Conservation (phyloP, 495 filamentous ascomycete genomes). For the Penicillium robsamsonii region DNA sequence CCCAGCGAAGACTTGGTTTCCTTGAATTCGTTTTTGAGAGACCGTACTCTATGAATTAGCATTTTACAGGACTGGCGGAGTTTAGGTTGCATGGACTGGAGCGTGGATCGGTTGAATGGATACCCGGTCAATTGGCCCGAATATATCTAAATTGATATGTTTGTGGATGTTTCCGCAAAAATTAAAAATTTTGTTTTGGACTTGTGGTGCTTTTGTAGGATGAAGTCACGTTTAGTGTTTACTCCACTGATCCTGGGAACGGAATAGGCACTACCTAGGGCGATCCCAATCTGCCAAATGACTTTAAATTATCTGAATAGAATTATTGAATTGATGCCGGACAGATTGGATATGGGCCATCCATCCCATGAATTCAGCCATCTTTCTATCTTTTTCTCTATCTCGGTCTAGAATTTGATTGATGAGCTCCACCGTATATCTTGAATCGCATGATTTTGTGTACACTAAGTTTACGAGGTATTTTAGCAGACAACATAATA, state of each 20-base stretch:
- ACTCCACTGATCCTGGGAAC: background rate
- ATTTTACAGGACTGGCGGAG: slow-evolving; percentile 8
- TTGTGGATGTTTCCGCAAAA: too few relatives aligned
- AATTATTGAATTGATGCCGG: background rate
- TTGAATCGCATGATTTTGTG: background rate
- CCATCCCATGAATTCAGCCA: too few relatives aligned
- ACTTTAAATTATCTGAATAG: background rate
- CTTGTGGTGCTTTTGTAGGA: too few relatives aligned
- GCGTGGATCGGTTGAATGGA: slow-evolving; percentile 5
- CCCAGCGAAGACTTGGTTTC: slow-evolving; percentile 26
- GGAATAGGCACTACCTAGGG: background rate
- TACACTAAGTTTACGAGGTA: background rate
- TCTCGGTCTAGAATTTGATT: background rate
- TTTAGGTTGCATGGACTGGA: slow-evolving; percentile 20
- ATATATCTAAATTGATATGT: background rate
- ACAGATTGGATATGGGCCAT: background rate
- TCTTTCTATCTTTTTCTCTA: background rate
- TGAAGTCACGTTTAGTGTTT: background rate
- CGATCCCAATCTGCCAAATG: background rate
- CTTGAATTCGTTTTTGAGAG: slow-evolving; percentile 25
- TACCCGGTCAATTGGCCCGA: slow-evolving; percentile 31
- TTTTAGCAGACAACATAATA: background rate
- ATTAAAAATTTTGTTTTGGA: too few relatives aligned
- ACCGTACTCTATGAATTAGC: slow-evolving; percentile 9
- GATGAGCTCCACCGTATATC: background rate